Base-by-base conservation (phyloP, 1,139 yeast species). In the Geotrichum histeridarum region DNA sequence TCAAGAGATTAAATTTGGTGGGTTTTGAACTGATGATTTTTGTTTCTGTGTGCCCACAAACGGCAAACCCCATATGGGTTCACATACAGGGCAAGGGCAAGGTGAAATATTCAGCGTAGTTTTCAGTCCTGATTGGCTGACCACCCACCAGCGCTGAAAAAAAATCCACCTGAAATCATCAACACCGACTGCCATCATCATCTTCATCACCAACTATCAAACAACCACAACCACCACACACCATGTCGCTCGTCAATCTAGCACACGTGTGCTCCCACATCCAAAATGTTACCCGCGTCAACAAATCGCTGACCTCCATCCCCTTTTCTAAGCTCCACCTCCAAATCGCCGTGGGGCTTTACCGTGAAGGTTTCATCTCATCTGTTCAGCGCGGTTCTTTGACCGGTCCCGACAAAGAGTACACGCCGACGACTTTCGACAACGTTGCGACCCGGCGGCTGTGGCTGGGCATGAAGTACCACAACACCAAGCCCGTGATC, bases 381-480 rank as follows among this genome's bases (percentile, higher is more conserved):
- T 80, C 90, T 8, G 79, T 94, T 53, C 95, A 87, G 68, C 80
- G 88, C 63, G 99, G 99, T 3, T 86, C 94, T n/a, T 75, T 81
- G 3, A 70, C 78, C n/a, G 97, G 97, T 0, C 99, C 99, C 15
- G 98, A 94, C 69, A 65, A 65, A 37, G 72, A 67, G 12, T 85
- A 87, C 15, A 82, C 81, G 0, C 95, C 90, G 39, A 89, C 87
- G 32, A 90, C 98, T 0, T 90, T 85, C 43, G 96, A 88, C 67
- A 91, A 93, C 67, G 81, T 93, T 46, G 73, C 95, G 15, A 80
- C 94, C 0, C 81, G 99, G 66, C 79, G 96, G 63, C 77, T 93
- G 57, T 93, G 99, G 99, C 71, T 93, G 18, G 95, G 91, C 1
- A 75, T 93, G 67, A 93, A 93, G 68, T 93, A 94, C 70, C 82